Evolutionary conservation across 2,329 filamentous ascomycete species (phyloP).

Genomic region (Ophiostoma sp.): DNA sequence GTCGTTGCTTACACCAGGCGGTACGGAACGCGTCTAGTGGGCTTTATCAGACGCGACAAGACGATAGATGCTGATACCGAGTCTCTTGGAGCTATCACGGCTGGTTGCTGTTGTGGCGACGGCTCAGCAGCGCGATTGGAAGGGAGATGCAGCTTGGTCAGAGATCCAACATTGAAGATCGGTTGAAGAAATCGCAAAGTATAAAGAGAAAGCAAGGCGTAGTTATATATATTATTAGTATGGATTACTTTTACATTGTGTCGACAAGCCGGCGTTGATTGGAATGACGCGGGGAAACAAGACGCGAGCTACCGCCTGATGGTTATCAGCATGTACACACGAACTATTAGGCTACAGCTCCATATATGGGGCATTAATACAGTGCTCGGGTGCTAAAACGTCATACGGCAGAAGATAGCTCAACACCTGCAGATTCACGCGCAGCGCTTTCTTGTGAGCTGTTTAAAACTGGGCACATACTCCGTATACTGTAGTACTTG

Average conservation of each 20-base stretch:
- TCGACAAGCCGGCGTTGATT: not conserved
- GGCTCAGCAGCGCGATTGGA: too few species aligned
- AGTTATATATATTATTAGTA: not conserved
- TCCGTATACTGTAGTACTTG: too few species aligned
- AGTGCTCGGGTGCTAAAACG: not conserved
- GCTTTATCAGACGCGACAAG: not conserved
- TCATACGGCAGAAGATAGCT: not conserved
- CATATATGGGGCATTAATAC: not conserved
- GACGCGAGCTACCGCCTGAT: not conserved
- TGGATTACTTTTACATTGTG: not conserved
- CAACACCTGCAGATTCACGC: not conserved
- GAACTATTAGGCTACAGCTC: not conserved
- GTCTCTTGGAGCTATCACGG: not conserved
- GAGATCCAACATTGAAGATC: too few species aligned
- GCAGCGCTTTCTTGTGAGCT: not conserved
- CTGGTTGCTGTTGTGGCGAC: not conserved
- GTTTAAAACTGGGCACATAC: too few species aligned
- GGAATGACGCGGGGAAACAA: conserved; percentile 10
- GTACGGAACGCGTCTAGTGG: not conserved
- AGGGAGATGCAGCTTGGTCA: not conserved
- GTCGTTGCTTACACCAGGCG: not conserved
- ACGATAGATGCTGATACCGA: not conserved
- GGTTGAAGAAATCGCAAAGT: not conserved
- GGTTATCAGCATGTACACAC: not conserved
- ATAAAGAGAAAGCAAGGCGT: not conserved